Evolutionary conservation across 2,329 filamentous ascomycete genomes (phyloP), one percentile per base, ranked within the genome.

Genomic region (Plenodomus biglobosus): DNA sequence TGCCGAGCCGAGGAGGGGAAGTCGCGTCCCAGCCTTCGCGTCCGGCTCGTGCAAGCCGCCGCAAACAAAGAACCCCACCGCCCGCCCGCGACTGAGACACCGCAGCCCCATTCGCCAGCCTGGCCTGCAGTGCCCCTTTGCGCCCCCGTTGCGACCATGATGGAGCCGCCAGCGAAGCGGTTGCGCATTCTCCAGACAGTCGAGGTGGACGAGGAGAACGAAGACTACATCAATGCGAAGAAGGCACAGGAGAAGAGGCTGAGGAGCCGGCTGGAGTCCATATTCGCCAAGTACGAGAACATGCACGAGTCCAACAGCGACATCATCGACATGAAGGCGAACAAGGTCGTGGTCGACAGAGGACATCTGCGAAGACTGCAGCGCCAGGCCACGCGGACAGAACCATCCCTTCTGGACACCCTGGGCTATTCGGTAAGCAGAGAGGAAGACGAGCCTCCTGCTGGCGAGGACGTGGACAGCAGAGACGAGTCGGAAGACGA

Each of bases 291-390:
- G 70, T 96, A 95, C 69, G 85, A 81, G 44, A 85, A 80, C 55
- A 88, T 96, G 68, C 96, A 96, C 64, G 84, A 85, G 1, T 87
- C 85, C 3, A 80, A 92, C 42, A 91, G 87, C 44, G 92, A 97
- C 70, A 91, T 96, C 73, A 91, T 97, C 62, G 90, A 97, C 70
- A 77, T 96, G 47, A 77, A 79, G 41, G 92, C 88, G 0, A 91
- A 90, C 44, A 78, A 88, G 49, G 85, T 97, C 39, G 80, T 95
- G n/a, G 85, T 96, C 46, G 82, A 97, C 71, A 94, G 96, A 76
- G 92, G 94, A 0, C 94, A 97, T 73, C 70, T 96, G 43, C 69
- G 81, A 42, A 70, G 82, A 64, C 84, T 90, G 66, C 50, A 55
- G 18, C 58, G 62, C 36, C 56, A 56, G 38, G 38, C 50, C 43